Percentiles rank a stretch among this genome's conserved stretches.
These are phyloP conservation scores for Ceratobasidium theobromae DNA, from an alignment of 1,284 basidiomycete genomes.

Conservation along the genomic window DNA sequence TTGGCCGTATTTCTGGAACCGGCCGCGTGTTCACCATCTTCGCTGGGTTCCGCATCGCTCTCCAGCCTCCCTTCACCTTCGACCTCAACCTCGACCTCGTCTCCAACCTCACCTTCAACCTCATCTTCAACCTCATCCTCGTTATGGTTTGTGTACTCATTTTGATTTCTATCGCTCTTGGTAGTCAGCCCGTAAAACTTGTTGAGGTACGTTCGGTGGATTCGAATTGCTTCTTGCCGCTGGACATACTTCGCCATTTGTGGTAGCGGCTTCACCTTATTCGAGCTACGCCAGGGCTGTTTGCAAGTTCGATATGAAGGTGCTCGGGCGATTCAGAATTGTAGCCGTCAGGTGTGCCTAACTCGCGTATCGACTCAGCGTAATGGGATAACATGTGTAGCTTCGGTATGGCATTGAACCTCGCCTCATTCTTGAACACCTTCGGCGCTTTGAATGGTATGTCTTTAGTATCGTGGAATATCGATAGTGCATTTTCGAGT, in stretches of 20 bases:
- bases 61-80: no score
- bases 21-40: no score
- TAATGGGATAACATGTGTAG: conserved; percentile 24
- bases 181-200: neutral
- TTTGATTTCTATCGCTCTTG: neutral
- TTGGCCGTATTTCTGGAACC: no score
- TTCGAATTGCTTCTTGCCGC: neutral
- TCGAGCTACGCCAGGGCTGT: neutral
- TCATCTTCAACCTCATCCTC: neutral
- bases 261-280: neutral
- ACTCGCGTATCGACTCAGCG: neutral
- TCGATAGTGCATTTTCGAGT: conserved; percentile 27
- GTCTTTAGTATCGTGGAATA: conserved; percentile 35
- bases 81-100: neutral
- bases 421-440: conserved; percentile 5
- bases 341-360: conserved; percentile 32
- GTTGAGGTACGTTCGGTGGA: neutral
- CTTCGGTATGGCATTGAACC: conserved; percentile 36
- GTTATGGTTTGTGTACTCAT: neutral
- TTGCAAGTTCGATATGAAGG: conserved; percentile 26
- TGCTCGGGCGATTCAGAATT: conserved; percentile 34
- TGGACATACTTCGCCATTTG: conserved; percentile 1
- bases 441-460: conserved; percentile 26
- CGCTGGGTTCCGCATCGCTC: no score
- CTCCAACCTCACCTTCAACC: neutral